Base-by-base conservation (phyloP, 805 yeast species). In the Pichia sporocuriosa region DNA sequence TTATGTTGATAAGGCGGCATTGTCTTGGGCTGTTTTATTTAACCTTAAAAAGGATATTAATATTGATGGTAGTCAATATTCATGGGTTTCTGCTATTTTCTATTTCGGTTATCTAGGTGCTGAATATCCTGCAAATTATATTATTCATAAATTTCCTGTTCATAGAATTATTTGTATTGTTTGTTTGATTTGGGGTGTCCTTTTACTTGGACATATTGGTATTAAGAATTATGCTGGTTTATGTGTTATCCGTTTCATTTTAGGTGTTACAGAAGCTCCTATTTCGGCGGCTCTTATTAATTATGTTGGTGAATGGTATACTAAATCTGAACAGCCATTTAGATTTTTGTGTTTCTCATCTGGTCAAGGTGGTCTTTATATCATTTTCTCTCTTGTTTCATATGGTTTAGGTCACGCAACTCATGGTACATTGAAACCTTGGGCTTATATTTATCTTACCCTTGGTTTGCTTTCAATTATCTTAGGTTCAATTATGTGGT, bases 1-100 rank as follows among this genome's bases (percentile, higher is more conserved):
- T 40, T 73, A 68, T 50, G 66, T 72, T 54, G 80, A 75, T 54
- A 75, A 75, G 48, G 74, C 73, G 3, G 68, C 77, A 3, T 49
- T 73, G 33, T 66, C 74, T 0, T 75, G 71, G 49, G 66, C 72
- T 13, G 62, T 76, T 0, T 63, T 73, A 37, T 61, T 73, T 39
- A 77, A 70, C 0, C 57, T 75, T 20, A 70, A 61, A 52, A 65
- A 62, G 13, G 76, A 69, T 43, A 69, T 72, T 11, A 63, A 67
- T 3, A 52, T 75, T 19, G 58, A 60, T 17, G 68, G 66, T 45
- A 49, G 59, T 40, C 62, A 63, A 33, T 74, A 71, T 52, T 68
- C 69, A 50, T 67, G 70, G 46, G 60, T 69, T 12, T 70, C 71
- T 44, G 67, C 79, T 0, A 46, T 67, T 4, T 72, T 72, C 44